Conservation (phyloP, 2,329 filamentous ascomycete species). For the Ophiostoma perfectum region DNA sequence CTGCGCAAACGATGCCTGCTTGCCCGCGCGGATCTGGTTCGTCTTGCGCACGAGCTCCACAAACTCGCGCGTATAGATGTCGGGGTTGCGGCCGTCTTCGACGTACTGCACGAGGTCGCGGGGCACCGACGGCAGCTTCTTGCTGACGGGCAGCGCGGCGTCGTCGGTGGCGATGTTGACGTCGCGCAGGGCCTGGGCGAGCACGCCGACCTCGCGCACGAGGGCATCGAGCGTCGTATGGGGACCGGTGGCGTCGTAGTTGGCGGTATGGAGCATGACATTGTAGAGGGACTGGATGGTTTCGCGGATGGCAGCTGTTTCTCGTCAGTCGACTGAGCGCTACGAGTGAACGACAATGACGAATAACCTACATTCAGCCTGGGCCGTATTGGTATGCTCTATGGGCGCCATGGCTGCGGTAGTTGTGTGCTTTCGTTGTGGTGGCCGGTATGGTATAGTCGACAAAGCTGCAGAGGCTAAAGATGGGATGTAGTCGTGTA, state of each 20-base stretch:
- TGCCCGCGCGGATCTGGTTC: conserved; percentile 63
- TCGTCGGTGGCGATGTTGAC: conserved; percentile 38
- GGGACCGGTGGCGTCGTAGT: conserved; percentile 48
- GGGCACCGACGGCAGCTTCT: conserved; percentile 49
- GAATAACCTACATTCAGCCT: conserved; percentile 25
- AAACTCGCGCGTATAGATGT: conserved; percentile 70
- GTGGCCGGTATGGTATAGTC: not conserved
- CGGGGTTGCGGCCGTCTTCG: conserved; percentile 65
- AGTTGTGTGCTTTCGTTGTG: not conserved
- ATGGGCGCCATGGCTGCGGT: conserved; percentile 39
- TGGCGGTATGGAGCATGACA: conserved; percentile 56
- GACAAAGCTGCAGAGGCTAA: not conserved
- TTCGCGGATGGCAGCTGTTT: conserved; percentile 33
- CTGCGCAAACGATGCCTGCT: conserved; percentile 53
- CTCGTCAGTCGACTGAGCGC: not conserved
- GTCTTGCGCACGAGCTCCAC: conserved; percentile 61
- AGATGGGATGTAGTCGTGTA: not conserved
- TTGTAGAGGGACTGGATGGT: conserved; percentile 60
- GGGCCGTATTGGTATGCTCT: conserved; percentile 26
- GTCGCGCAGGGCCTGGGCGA: conserved; percentile 37
- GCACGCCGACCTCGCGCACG: conserved; percentile 46
- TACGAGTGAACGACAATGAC: not conserved
- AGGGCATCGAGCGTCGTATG: conserved; percentile 53
- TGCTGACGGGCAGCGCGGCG: not conserved
- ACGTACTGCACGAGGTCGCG: conserved; percentile 63